Base-by-base conservation (phyloP, 176 grass and related monocot genomes). In the Hsuehochloa calcarea region DNA sequence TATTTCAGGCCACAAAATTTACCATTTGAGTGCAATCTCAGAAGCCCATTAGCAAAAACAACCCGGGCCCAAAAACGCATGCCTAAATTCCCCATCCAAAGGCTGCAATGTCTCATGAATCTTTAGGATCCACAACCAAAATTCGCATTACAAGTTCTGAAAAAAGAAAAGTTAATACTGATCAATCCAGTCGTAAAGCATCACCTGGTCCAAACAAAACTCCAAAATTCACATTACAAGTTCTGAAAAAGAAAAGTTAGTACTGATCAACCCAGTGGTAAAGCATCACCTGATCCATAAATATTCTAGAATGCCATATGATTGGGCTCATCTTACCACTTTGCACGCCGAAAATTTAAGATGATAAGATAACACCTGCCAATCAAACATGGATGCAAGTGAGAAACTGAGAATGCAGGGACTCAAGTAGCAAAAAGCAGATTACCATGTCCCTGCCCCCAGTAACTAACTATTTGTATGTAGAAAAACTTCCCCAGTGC, bases 401-500 rank as follows among this genome's bases (percentile, higher is more conserved):
- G 72, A 86, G 88, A 90, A 34, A 64, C 83, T 90, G 72, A 86
- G 88, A 90, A 86, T 78, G 83, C 72, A 78, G 10, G 10, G 79
- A 86, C 8, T 52, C 34, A 7, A 26, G 37, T 38, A 77, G 23
- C 25, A 70, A 7, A 63, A 90, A 25, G 44, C 7, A 46, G 65
- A 77, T 16, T 65, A 87, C 5, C 85, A 87, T 75, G 85, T 70
- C 41, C 84, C 41, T 68, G 70, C 16, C 39, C 60, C 39, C 6
- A 13, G 56, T 46, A 78, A 66, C 11, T 70, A 65, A 73, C 73
- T 66, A n/a, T 74, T 83, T 49, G 2, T 20, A 58, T 51, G 27
- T 7, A 79, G 59, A 78, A 67, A 78, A 70, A 13, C 2, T 4
- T 56, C 47, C 75, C 50, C 43, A 27, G 67, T 22, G 13, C 41